Evolutionary conservation across 2,329 filamentous ascomycete genomes (phyloP), one percentile per base, ranked within the genome.

Genomic region (Colletotrichum sp.): DNA sequence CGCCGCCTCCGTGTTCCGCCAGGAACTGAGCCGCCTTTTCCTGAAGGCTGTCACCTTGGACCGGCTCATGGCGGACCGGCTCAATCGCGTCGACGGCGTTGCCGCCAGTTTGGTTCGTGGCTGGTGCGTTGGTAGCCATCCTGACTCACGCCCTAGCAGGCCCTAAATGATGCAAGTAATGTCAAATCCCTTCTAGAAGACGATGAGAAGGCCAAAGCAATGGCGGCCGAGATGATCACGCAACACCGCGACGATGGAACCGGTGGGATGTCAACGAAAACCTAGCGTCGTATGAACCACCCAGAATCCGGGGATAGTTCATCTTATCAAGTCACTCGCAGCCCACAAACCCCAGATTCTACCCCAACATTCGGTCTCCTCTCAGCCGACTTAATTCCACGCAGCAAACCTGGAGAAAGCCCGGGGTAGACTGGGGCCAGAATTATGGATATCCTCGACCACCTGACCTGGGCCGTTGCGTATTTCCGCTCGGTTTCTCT

Each of bases 1-100:
- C 79, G 22, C 84, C 81, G 34, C 83, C 81, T 59, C 82, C 84
- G 60, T 86, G 84, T 30, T 82, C 82, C 12, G 83, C 84, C 15
- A 89, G 83, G 76, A 88, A 89, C 60, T 85, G 81, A 7, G 86
- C 87, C 6, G 87, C 87, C 74, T 86, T 87, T 61, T 89, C 87
- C 32, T 80, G 74, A 44, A 77, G 25, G 15, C 22, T 25, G 28
- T 60, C 63, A 5, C 22, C 64, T 2, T 65, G 60, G 1, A 39
- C 28, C 15, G 36, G n/a, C 8, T 61, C 25, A 6, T 61, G 34
- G n/a, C 25, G 44, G 8, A 72, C 64, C 3, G 75, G 55, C 27
- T 67, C 65, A 5, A 76, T 76, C 8, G 15, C 16, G 27, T 76
- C 71, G 30, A 39, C 22, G 1, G 34, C 22, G 8, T 7, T 34